These are phyloP conservation scores for Clathrospora elynae DNA, from an alignment of 2,329 filamentous ascomycete genomes.

Conservation along the genomic window DNA sequence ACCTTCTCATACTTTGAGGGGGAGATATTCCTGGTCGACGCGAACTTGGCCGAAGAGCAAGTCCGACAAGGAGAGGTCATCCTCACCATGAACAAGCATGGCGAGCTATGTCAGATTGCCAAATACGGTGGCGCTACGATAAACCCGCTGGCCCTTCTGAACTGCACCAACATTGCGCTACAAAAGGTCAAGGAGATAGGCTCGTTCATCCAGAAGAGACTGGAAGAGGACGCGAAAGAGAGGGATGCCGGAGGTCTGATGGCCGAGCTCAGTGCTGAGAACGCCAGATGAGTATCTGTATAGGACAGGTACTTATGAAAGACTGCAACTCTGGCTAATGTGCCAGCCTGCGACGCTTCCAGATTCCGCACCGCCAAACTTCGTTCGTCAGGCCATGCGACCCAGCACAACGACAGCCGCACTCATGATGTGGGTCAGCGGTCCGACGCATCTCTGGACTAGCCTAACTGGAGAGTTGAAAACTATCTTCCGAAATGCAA, in stretches of 20 bases:
- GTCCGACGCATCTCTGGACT: constrained; percentile 1
- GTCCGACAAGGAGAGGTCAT: constrained; percentile 74
- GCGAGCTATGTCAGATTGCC: constrained; percentile 87
- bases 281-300: constrained; percentile 67
- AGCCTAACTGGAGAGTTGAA: constrained; percentile 2
- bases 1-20: constrained; percentile 86
- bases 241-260: constrained; percentile 79
- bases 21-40: constrained; percentile 73
- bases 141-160: constrained; percentile 77
- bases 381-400: constrained; percentile 23
- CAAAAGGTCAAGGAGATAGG: constrained; percentile 82
- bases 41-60: constrained; percentile 76
- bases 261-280: constrained; percentile 81
- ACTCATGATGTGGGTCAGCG: constrained; percentile 8
- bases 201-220: constrained; percentile 69
- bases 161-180: constrained; percentile 75
- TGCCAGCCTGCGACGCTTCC: constrained; percentile 13
- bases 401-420: constrained; percentile 3
- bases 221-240: constrained; percentile 78
- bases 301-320: constrained; percentile 20
- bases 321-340: constrained; percentile 17
- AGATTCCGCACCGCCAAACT: constrained; percentile 19
- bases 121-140: constrained; percentile 86
- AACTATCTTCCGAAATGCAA: constrained; percentile 5
- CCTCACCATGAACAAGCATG: constrained; percentile 85